A percentile compares a stretch with the other conserved stretches of the same genome.
phyloP scores from a whole-genome alignment of 2,329 filamentous ascomycete species.

The Aspergillus terreus region DNA sequence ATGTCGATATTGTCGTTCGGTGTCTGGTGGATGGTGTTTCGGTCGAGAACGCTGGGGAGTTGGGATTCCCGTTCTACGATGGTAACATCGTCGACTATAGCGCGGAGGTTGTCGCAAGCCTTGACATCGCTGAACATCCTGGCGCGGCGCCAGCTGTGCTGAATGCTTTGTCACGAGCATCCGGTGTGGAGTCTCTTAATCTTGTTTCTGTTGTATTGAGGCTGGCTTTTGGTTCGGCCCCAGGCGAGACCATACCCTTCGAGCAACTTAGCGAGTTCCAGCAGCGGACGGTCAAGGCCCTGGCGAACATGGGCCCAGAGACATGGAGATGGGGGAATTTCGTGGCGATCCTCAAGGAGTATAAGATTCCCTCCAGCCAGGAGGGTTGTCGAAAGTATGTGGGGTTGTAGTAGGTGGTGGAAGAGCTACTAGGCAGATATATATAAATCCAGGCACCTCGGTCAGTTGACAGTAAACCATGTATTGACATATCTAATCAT shows the following conservation, averaged over 20 bases:
- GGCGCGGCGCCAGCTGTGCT: not conserved
- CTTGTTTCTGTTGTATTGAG: not conserved
- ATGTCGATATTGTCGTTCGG: not conserved
- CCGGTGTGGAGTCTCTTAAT: not conserved
- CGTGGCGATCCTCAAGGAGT: no score
- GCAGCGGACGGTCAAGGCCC: not conserved
- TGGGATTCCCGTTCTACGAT: slow-evolving; percentile 1
- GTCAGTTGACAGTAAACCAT: not conserved
- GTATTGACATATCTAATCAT: slow-evolving; percentile 5
- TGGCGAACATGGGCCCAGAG: no score
- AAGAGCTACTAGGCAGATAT: no score
- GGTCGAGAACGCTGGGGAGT: not conserved
- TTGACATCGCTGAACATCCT: not conserved
- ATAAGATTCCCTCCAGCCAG: no score
- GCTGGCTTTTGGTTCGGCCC: slow-evolving; percentile 2
- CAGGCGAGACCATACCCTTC: not conserved
- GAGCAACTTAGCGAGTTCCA: slow-evolving; percentile 2
- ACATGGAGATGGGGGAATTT: no score
- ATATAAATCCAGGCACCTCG: not conserved
- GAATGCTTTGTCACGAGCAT: not conserved
- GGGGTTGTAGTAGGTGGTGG: no score
- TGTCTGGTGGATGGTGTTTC: not conserved
- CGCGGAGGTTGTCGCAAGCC: not conserved
- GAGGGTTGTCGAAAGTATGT: no score
- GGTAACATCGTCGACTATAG: not conserved